These are phyloP conservation scores for Aspergillus ruber DNA, from an alignment of 2,329 filamentous ascomycete genomes.

Conservation along the genomic window DNA sequence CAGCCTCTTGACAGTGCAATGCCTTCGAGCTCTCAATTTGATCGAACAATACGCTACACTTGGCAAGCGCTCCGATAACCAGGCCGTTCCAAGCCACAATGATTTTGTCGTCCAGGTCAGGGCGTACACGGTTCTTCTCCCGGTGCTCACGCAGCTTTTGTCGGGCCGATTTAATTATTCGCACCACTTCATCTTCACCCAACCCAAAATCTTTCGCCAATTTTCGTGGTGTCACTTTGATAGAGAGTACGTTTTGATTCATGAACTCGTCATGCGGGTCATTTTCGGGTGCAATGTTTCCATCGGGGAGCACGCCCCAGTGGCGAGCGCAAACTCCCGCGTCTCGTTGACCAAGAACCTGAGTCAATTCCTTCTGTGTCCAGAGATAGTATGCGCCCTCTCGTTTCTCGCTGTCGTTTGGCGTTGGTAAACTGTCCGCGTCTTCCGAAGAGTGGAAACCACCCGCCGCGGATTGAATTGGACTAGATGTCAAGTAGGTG, in stretches of 20 bases:
- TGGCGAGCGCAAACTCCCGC: slow-evolving; percentile 71
- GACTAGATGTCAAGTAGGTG: slow-evolving; percentile 71
- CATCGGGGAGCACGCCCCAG: slow-evolving; percentile 76
- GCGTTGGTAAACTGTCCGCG: slow-evolving; percentile 71
- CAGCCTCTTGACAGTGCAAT: slow-evolving; percentile 57
- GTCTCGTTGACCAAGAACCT: slow-evolving; percentile 62
- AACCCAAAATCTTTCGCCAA: slow-evolving; percentile 71
- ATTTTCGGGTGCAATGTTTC: slow-evolving; percentile 74
- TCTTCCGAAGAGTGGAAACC: slow-evolving; percentile 86
- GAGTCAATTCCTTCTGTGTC: slow-evolving; percentile 80
- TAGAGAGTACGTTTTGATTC: slow-evolving; percentile 80
- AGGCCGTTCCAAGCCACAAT: slow-evolving; percentile 84
- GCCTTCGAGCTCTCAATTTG: slow-evolving; percentile 53
- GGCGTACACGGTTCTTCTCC: slow-evolving; percentile 66
- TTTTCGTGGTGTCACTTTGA: slow-evolving; percentile 60
- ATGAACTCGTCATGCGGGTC: slow-evolving; percentile 93
- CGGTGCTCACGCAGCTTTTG: slow-evolving; percentile 64
- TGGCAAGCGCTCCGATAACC: slow-evolving; percentile 74
- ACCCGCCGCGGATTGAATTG: slow-evolving; percentile 61
- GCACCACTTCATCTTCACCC: slow-evolving; percentile 60
- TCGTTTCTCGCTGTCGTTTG: slow-evolving; percentile 71
- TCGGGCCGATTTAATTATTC: slow-evolving; percentile 61
- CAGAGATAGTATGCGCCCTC: slow-evolving; percentile 95
- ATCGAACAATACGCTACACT: slow-evolving; percentile 63
- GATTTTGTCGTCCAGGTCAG: slow-evolving; percentile 80